Evolutionary conservation across 129 eudicot genomes (phyloP).

Genomic region (Flaveria linearis): DNA sequence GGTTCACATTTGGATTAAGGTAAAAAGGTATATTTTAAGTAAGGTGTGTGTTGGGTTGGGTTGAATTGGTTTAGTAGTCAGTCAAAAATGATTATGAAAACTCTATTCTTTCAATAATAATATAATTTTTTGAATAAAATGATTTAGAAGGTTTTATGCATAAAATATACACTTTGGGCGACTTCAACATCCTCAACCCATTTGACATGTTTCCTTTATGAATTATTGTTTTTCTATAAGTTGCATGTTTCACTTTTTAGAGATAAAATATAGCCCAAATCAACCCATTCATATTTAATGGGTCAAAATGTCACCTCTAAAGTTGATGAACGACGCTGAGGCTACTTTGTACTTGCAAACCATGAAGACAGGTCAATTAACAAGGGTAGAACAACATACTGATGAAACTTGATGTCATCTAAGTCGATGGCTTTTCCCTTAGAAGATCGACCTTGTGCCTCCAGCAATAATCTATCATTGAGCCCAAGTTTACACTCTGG

Average conservation of each 20-base stretch:
- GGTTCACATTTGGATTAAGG: not conserved
- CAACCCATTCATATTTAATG: not conserved
- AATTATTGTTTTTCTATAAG: not conserved
- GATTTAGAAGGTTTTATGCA: not conserved
- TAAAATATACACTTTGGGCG: not conserved
- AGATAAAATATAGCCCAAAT: not conserved
- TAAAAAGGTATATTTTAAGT: not conserved
- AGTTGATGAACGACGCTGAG: not conserved
- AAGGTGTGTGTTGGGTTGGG: not conserved
- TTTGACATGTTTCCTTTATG: not conserved
- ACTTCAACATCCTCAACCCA: not conserved
- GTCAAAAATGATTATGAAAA: not conserved
- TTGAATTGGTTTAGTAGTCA: not conserved
- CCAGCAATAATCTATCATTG: constrained; percentile 89
- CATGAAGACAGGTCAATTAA: too few species aligned
- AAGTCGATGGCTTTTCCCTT: constrained; percentile 97
- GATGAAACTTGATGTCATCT: constrained; percentile 96
- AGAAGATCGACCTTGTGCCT: constrained; percentile 91
- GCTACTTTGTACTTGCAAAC: constrained; percentile 8
- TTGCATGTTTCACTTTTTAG: not conserved
- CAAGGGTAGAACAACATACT: constrained; percentile 50
- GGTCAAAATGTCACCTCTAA: not conserved
- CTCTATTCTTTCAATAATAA: not conserved
- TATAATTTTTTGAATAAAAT: not conserved
- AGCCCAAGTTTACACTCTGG: constrained; percentile 99